Percentiles rank a stretch among this genome's conserved stretches.
Conservation (phyloP, 257 asterid species). For the Primulina huaijiensis region DNA sequence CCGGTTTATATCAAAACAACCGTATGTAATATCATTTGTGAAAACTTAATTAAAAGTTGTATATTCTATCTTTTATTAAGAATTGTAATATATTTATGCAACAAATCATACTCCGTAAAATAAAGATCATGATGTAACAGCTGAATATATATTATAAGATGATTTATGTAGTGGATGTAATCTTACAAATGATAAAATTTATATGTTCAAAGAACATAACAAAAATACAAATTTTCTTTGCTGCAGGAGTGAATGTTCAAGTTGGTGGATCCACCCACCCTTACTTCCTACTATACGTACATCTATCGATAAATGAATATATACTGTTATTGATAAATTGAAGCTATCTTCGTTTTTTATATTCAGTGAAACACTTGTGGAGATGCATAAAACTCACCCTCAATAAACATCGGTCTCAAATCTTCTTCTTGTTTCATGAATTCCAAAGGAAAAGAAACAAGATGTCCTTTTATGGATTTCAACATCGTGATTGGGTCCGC, state of each 20-base stretch:
- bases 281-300: neutral
- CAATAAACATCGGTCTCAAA: conserved; percentile 77
- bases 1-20: too few species aligned
- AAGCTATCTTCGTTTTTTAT: conserved; percentile 1
- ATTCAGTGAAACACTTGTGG: conserved; percentile 78
- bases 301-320: neutral
- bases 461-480: conserved; percentile 60
- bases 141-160: too few species aligned
- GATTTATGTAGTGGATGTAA: too few species aligned
- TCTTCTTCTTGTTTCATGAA: conserved; percentile 82
- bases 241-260: neutral
- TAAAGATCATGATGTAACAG: too few species aligned
- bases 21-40: too few species aligned
- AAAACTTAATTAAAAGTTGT: too few species aligned
- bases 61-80: too few species aligned
- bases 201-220: neutral
- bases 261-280: neutral
- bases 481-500: conserved; percentile 46
- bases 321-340: neutral
- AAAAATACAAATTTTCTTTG: too few species aligned
- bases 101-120: too few species aligned
- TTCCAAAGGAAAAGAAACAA: conserved; percentile 86
- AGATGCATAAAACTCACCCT: conserved; percentile 89
- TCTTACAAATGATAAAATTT: too few species aligned
- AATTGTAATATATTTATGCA: too few species aligned